Evolutionary conservation across 805 yeast genomes (phyloP).

Genomic region (Pichia paraexigua): DNA sequence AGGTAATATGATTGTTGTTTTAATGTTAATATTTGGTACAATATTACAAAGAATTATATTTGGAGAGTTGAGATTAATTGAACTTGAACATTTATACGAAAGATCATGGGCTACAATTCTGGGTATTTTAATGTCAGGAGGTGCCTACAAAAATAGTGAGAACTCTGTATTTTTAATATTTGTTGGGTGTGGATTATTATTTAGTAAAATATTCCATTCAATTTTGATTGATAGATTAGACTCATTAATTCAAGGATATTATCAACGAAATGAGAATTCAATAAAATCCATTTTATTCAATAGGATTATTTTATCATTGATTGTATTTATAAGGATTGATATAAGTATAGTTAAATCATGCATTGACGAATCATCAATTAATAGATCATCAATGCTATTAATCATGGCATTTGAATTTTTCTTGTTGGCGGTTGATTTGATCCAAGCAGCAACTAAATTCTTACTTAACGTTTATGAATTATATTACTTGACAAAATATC

Average conservation of each 20-base stretch:
- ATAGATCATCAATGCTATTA: conserved; percentile 48
- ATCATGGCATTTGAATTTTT: conserved; percentile 74
- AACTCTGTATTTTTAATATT: conserved; percentile 36
- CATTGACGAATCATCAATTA: conserved; percentile 46
- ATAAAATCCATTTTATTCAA: conserved; percentile 24
- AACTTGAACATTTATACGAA: conserved; percentile 65
- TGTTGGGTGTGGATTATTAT: conserved; percentile 32
- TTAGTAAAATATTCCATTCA: conserved; percentile 70
- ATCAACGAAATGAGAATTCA: conserved; percentile 15
- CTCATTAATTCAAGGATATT: conserved; percentile 37
- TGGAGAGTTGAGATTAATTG: conserved; percentile 69
- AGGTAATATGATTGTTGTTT: conserved; percentile 36
- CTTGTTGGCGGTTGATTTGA: conserved; percentile 47
- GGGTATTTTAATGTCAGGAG: conserved; percentile 49
- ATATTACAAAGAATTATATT: conserved; percentile 47
- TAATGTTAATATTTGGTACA: conserved; percentile 35
- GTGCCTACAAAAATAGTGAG: conserved; percentile 41
- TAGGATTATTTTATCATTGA: conserved; percentile 37
- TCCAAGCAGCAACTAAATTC: conserved; percentile 39
- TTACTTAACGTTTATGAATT: conserved; percentile 51
- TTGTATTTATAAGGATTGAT: conserved; percentile 43
- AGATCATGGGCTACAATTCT: conserved; percentile 58
- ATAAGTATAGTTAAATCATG: conserved; percentile 43
- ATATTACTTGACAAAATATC: conserved; percentile 33
- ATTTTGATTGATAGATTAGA: conserved; percentile 47